Evolutionary conservation across 2,329 filamentous ascomycete species (phyloP), one percentile per base, ranked within the genome.

Genomic region (Pestalotiopsis sp.): DNA sequence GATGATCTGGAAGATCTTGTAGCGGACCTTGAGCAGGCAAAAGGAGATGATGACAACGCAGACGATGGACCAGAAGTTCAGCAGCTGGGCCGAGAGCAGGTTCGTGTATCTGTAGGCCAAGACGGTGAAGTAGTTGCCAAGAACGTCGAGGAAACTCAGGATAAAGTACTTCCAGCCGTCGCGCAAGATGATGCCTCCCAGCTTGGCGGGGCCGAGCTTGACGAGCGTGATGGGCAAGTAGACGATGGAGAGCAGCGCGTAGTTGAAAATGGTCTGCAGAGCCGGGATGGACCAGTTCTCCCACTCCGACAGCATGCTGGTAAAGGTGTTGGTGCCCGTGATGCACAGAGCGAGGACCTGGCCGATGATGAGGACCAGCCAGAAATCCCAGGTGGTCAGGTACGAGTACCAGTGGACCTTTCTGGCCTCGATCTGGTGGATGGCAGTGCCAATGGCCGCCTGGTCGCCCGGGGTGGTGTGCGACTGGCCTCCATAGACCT

Each of bases 61-160:
- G 64, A 97, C 93, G 73, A 99, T 98, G 73, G 94, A 93, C 95
- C 95, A 98, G 83, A 98, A 98, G 85, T 98, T 98, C 82, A 99
- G 94, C 65, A 99, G 87, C 84, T 98, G 94, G 17, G 94, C 94
- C 22, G 92, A 96, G 62, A 98, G 86, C 73, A 98, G 91, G 75
- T 94, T 98, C 66, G 95, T 97, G 84, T 97, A 90, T 68, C 92
- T 88, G 83, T 98, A 99, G 4, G 95, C 96, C 63, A 98, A 86
- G 64, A 99, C 95, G 75, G 94, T 94, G 78, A 98, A 98, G 84
- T 98, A 99, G 82, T 99, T 99, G 70, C 96, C 96, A 81, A 98
- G 88, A 63, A 98, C 95, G 77, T 99, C 96, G 73, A 96, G 87
- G 80, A 98, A 98, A 65, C 92, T 90, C 69, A 99, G 88, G 79